Conservation (phyloP, 1,139 yeast genomes). For the Ashbya aceris region DNA sequence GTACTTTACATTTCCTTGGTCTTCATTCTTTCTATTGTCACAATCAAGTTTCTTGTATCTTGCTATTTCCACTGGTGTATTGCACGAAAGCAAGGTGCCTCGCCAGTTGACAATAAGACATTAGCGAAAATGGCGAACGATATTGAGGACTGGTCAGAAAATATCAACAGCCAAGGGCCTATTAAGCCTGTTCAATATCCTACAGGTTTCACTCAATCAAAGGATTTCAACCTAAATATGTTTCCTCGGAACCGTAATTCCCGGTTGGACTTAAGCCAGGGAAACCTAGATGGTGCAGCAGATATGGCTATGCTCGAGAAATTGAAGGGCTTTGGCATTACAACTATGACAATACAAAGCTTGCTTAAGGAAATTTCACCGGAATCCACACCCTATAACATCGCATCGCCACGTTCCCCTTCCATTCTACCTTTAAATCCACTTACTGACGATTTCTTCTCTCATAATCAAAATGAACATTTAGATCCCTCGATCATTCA, state of each 20-base stretch:
- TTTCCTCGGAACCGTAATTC: slow-evolving; percentile 19
- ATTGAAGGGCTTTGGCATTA: slow-evolving; percentile 18
- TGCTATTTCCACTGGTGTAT: slow-evolving; percentile 82
- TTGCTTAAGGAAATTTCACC: slow-evolving; percentile 11
- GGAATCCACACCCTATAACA: neutral
- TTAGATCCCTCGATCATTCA: slow-evolving; percentile 65
- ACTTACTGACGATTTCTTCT: slow-evolving; percentile 8
- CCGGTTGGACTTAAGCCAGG: slow-evolving; percentile 6
- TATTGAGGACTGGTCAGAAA: slow-evolving; percentile 73
- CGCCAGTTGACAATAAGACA: slow-evolving; percentile 44
- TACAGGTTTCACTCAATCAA: slow-evolving; percentile 14
- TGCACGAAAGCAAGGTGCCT: slow-evolving; percentile 74
- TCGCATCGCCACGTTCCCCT: slow-evolving; percentile 3
- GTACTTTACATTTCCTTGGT: slow-evolving; percentile 74
- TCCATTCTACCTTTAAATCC: neutral
- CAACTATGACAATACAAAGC: slow-evolving; percentile 33
- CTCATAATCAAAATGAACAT: slow-evolving; percentile 31
- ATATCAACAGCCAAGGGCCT: slow-evolving; percentile 45
- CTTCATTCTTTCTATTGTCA: slow-evolving; percentile 73
- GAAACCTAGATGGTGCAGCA: neutral
- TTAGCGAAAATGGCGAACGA: slow-evolving; percentile 47
- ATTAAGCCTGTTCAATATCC: slow-evolving; percentile 43
- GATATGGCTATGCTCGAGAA: slow-evolving; percentile 3
- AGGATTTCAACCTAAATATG: slow-evolving; percentile 19
- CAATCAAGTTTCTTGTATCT: slow-evolving; percentile 71